Base-by-base conservation (phyloP, 2,329 filamentous ascomycete genomes). In the Gremmenia infestans region DNA sequence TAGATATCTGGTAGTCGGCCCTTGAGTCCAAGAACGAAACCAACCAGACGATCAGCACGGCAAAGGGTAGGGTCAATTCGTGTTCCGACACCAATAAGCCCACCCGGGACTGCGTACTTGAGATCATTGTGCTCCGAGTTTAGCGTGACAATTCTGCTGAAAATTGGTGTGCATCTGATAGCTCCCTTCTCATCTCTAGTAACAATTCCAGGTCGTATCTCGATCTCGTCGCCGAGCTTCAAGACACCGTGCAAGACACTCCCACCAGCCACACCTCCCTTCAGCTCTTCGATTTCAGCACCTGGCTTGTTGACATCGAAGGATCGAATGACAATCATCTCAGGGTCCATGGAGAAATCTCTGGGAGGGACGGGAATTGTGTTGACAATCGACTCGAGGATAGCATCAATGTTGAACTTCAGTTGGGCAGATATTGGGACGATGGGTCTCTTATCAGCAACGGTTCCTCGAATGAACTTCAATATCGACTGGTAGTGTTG, bases 251-350 rank as follows among this genome's bases (percentile, higher is more conserved):
- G 96, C 65, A 99, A 78, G 71, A 99, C 97, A 75, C 86, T 91
- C 65, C 94, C 94, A 85, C 94, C 94, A 66, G 94, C 94, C 72
- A 99, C 94, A 83, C 94, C 94, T 71, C 94, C 94, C 83, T 97
- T 97, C 61, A 99, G 81, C 67, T 99, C 94, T 59, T 97, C 93
- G 63, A 99, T 97, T 76, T 97, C 94, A 43, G 94, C 92, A 82
- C 94, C 94, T 43, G 94, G 94, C 83, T 99, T 99, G 85, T 99
- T 99, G 70, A 99, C 95, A 71, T 99, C 94, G 74, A 99, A 99
- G 2, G 93, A 97, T 74, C 94, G 91, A 73, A 99, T 99, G 71
- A 99, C 87, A 70, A 99, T 99, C 91, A 99, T 97, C 77, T 96
- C 92, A 45, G 94, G 94, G 64, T 93, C 89, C 67, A 88, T 84